Base-by-base conservation (phyloP, 2,329 filamentous ascomycete genomes). In the Rhynchosporium graminicola region DNA sequence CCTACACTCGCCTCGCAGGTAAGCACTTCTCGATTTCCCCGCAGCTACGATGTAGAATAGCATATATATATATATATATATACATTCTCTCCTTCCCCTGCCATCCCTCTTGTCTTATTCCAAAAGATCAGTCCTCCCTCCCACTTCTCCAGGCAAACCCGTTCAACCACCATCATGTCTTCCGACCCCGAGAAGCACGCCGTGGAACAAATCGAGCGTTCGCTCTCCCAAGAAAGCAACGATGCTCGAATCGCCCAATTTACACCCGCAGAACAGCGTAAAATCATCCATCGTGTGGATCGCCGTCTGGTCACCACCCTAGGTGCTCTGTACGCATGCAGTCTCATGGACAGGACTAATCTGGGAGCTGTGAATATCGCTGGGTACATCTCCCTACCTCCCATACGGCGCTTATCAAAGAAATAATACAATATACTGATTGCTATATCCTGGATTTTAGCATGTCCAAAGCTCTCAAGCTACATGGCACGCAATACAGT, bases 261-360 rank as follows among this genome's bases (percentile, higher is more conserved):
- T 74, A 81, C 83, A 0, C 80, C 80, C 0, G 75, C 79, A 20
- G 87, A 94, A 76, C 83, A 89, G 76, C 84, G 79, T 72, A 82
- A 77, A 47, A 90, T 95, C 70, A 85, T 92, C 47, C 80, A 82
- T 61, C 84, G 85, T 12, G 80, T 95, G 68, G 91, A 96, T 75
- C 77, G 80, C 36, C 84, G 87, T 2, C 77, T 90, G 3, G 83
- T 89, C 46, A 72, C 82, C 3, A 86, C 82, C 1, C 83, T 86
- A 4, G 87, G 87, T 26, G 72, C 82, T 67, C 82, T 92, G 77
- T 93, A 93, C 75, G 91, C 88, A 73, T 80, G 91, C 69, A 88
- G 84, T 67, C 77, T 94, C 63, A 90, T 94, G 85, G 91, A 95
- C 72, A 81, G 91, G 38, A 91, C 88, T 1, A 94, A 94, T 74